A percentile compares a stretch with the other conserved stretches of the same genome.
These are phyloP conservation scores for Davidsoniella virescens DNA, from an alignment of 2,329 filamentous ascomycete genomes.

Conservation along the genomic window DNA sequence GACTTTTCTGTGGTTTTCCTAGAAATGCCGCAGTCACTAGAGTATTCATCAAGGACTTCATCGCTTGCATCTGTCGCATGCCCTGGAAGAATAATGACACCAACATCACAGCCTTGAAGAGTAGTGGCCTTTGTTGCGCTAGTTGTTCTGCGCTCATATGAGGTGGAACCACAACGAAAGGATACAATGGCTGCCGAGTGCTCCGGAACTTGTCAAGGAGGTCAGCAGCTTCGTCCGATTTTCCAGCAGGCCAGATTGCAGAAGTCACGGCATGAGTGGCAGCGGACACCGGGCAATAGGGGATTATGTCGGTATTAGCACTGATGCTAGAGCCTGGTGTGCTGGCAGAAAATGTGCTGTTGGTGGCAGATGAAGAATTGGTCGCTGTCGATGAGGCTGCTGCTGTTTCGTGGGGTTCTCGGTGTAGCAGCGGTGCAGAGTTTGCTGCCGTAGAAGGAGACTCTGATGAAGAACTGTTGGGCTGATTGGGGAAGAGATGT, in stretches of 20 bases:
- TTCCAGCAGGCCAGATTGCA: constrained; percentile 13
- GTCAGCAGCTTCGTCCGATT: constrained; percentile 25
- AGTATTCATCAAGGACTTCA: constrained; percentile 28
- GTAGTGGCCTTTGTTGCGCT: constrained; percentile 24
- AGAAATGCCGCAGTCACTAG: constrained; percentile 25
- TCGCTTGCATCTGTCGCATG: constrained; percentile 26
- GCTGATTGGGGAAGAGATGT: no score
- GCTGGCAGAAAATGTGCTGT: no score
- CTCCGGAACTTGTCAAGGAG: constrained; percentile 24
- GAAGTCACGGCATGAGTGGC: not conserved
- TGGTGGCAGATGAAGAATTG: no score
- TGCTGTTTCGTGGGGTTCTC: no score
- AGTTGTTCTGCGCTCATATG: constrained; percentile 23
- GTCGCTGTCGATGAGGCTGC: not conserved
- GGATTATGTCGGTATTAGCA: not conserved
- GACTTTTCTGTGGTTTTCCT: constrained; percentile 25
- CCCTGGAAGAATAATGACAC: constrained; percentile 27
- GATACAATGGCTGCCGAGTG: constrained; percentile 24
- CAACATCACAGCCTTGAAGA: constrained; percentile 36
- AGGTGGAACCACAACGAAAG: constrained; percentile 28
- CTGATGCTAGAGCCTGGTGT: not conserved
- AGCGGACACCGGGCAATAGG: no score
- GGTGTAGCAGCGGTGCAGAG: no score
- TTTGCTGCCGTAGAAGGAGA: no score
- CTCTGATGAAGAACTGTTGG: no score